Evolutionary conservation across 2,329 filamentous ascomycete species (phyloP).

Genomic region (Pyrenophora tritici-repentis): DNA sequence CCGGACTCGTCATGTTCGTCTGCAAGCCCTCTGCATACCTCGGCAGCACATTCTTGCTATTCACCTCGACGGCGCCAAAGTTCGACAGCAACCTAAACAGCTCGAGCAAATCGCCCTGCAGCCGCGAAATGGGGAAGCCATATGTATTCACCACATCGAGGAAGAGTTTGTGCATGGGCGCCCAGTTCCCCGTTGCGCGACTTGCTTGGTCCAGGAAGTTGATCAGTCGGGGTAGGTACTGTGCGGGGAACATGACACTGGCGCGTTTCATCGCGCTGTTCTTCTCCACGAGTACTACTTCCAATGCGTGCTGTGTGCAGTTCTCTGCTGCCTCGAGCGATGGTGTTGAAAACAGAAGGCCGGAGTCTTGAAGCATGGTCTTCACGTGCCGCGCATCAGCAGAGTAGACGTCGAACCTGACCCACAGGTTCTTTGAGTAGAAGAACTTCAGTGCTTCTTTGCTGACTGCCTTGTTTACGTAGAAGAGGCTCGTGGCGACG

Average conservation of each 20-base stretch:
- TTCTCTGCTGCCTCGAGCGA: slow-evolving; percentile 10
- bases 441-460: slow-evolving; percentile 34
- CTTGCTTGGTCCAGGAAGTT: slow-evolving; percentile 41
- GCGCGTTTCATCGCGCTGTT: slow-evolving; percentile 34
- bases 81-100: slow-evolving; percentile 34
- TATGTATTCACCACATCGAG: slow-evolving; percentile 34
- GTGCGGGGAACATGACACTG: slow-evolving; percentile 40
- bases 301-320: slow-evolving; percentile 30
- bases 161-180: slow-evolving; percentile 25
- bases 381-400: slow-evolving; percentile 38
- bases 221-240: slow-evolving; percentile 43
- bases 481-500: slow-evolving; percentile 32
- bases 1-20: slow-evolving; percentile 20
- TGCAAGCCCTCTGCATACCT: slow-evolving; percentile 34
- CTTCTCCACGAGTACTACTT: slow-evolving; percentile 37
- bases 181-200: slow-evolving; percentile 28
- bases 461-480: slow-evolving; percentile 33
- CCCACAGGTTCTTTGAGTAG: slow-evolving; percentile 40
- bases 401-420: slow-evolving; percentile 33
- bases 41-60: slow-evolving; percentile 24
- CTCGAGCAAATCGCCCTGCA: slow-evolving; percentile 44
- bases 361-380: slow-evolving; percentile 39
- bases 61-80: slow-evolving; percentile 27
- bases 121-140: slow-evolving; percentile 24
- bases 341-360: slow-evolving; percentile 34